Base-by-base conservation (phyloP, 1,139 yeast species). In the Blastobotrys buckinghamii region DNA sequence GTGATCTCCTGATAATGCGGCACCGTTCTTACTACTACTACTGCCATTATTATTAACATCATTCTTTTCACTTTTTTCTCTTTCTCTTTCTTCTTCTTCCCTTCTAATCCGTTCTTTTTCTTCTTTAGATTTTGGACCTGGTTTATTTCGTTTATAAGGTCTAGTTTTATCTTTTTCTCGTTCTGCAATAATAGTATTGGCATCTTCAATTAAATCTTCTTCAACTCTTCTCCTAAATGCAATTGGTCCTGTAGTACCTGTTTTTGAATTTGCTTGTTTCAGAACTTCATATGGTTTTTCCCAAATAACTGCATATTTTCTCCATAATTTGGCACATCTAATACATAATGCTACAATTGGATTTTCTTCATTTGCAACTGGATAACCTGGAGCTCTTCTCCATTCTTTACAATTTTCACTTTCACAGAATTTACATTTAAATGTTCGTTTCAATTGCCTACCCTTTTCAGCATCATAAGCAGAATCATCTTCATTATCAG, bases 261-360 rank as follows among this genome's bases (percentile, higher is more conserved):
- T 29, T 37, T 70, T 65, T 50, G 70, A 73, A 30, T 60, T 73
- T 53, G 62, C 71, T 22, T 26, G 19, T 51, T 77, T 81, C 60
- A 74, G 77, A 42, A 87, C 81, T 51, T 84, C 92, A 22, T 70
- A 62, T 0, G 96, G 96, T 43, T 79, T 80, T 56, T 82, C 89
- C 97, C 98, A 92, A n/a, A 74, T 73, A 0, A 86, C 82, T 0
- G 90, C 97, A 64, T 92, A 92, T 39, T 94, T 71, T 62, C 96
- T 74, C 98, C 98, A 92, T 38, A 92, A 65, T 50, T 83, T 74
- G 0, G 97, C 96, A 70, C 98, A 92, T 48, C 97, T 73, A 43
- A 77, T 69, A 63, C 98, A 92, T 16, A 92, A 69, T 0, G 89
- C 96, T 10, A 72, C 64, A 1, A 74, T 53, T 2, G 66, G 64